Conservation (phyloP, 441 rosid species). For the Brassica balearica region DNA sequence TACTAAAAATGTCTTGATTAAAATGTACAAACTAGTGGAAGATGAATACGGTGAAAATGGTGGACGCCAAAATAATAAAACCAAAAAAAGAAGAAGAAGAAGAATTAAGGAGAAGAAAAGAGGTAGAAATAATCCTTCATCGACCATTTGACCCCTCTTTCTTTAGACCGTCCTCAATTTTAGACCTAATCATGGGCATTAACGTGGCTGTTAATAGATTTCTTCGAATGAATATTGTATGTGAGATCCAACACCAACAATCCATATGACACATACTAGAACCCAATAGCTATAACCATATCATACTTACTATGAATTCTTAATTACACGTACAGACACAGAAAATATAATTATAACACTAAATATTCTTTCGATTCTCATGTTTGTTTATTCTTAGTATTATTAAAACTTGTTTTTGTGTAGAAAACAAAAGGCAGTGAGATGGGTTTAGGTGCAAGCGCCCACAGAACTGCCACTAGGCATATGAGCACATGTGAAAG, state of each 20-base stretch:
- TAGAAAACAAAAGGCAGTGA: background rate
- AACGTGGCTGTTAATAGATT: background rate
- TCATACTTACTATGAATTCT: background rate
- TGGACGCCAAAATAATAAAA: background rate
- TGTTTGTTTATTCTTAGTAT: slow-evolving; percentile 5
- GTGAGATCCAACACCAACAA: background rate
- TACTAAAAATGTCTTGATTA: background rate
- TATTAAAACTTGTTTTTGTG: slow-evolving; percentile 1
- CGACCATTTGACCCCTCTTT: slow-evolving; percentile 5
- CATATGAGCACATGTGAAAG: slow-evolving; percentile 23
- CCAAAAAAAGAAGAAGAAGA: background rate
- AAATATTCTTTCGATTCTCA: background rate
- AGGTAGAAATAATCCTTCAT: slow-evolving; percentile 2
- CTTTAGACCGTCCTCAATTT: background rate
- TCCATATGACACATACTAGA: background rate
- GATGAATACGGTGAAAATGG: background rate
- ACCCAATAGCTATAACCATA: background rate
- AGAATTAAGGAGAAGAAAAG: background rate
- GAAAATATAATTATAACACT: background rate
- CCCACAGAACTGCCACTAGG: slow-evolving; percentile 12
- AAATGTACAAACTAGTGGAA: background rate
- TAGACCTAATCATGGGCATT: background rate
- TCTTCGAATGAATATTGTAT: background rate
- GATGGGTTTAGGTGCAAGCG: slow-evolving; percentile 12
- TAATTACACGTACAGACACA: background rate